phyloP scores from a whole-genome alignment of 306 rosid species.

The Neltuma alba region DNA sequence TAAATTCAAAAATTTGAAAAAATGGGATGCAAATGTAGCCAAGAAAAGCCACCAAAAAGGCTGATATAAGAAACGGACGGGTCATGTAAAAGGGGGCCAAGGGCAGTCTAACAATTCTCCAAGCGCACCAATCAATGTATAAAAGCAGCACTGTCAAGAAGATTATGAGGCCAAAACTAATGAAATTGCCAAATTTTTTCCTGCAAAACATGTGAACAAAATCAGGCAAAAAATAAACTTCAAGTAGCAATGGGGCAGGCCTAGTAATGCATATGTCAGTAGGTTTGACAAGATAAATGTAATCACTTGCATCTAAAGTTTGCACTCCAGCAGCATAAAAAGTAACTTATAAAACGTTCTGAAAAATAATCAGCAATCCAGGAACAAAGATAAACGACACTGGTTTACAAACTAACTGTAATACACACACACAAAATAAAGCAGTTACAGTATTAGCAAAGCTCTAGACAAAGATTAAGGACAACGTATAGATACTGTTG shows the following conservation, averaged over 20 bases:
- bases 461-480: neutral
- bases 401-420: neutral
- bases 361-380: neutral
- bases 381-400: neutral
- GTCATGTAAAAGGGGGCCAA: constrained; percentile 77
- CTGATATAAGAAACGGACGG: constrained; percentile 80
- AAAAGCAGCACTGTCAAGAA: constrained; percentile 62
- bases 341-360: neutral
- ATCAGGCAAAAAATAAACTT: constrained; percentile 38
- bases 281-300: neutral
- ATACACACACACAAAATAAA: neutral
- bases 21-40: constrained; percentile 90
- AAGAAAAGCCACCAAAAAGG: constrained; percentile 66
- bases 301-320: neutral
- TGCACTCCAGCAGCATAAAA: neutral
- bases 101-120: constrained; percentile 90
- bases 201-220: constrained; percentile 53
- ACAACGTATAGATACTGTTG: neutral
- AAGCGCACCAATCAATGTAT: constrained; percentile 91
- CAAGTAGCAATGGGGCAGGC: neutral
- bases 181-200: constrained; percentile 62
- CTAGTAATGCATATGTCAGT: neutral
- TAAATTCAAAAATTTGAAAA: constrained; percentile 58
- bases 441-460: neutral
- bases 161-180: constrained; percentile 61